Base-by-base conservation (phyloP, 1,284 basidiomycete species). In the Sporisorium reilianum region DNA sequence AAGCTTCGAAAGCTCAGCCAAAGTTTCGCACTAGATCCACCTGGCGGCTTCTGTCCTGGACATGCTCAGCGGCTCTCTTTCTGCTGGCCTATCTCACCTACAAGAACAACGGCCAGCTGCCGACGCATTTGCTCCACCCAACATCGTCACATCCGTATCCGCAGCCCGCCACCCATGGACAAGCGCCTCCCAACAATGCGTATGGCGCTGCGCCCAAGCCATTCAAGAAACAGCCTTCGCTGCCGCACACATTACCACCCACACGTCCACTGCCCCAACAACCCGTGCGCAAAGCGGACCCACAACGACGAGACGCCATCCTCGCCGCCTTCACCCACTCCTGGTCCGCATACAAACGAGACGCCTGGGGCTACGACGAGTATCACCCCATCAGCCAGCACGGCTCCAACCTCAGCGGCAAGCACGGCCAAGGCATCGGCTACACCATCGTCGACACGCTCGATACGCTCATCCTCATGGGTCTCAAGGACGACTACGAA, bases 401-500 rank as follows among this genome's bases (percentile, higher is more conserved):
- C 11, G 83, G 83, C 14, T 66, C 59, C 30, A 84, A 84, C 46
- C 73, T 83, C 28, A 78, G 59, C 38, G 71, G 73, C 20, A 60
- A 71, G 30, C 25, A 55, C 8, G 78, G 64, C 22, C 63, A 70
- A 23, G 76, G 76, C 12, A 67, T 83, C 30, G 83, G 83, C 8
- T 84, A 83, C 65, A 82, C 81, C 45, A 81, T 86, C 46, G 74
- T 86, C 55, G 86, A 86, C 64, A 75, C 80, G 10, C 79, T 86
- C 36, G 95, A 97, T 85, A 92, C 92, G 5, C 90, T 98, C 86
- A 88, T 94, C 50, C 86, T 97, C 57, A 91, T 97, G 90, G 92
- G 91, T 2, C 87, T 95, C 12, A 85, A 89, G 11, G 89, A 91
- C 0, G 95, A 96, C 84, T 95, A 94, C 80, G 72, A 87, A 50